phyloP scores from a whole-genome alignment of 805 yeast genomes.

The Sugiyamaella lignohabitans region DNA sequence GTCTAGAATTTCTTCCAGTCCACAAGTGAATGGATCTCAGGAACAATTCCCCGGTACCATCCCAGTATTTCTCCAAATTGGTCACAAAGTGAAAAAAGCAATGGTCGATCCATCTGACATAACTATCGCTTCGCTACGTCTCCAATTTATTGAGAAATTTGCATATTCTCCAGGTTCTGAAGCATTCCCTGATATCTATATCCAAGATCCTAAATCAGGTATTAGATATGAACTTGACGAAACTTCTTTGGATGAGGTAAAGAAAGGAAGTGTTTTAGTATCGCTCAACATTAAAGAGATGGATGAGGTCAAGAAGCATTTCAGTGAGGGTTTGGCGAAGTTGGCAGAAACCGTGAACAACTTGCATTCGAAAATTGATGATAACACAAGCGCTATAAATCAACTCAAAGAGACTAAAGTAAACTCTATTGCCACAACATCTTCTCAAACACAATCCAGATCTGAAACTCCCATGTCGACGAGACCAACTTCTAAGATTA shows the following conservation, averaged over 20 bases:
- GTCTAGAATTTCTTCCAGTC: not conserved
- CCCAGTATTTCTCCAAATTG: conserved; percentile 30
- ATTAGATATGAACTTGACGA: conserved; percentile 81
- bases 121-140: conserved; percentile 38
- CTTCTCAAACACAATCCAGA: not conserved
- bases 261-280: conserved; percentile 50
- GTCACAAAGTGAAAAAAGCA: conserved; percentile 29
- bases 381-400: conserved; percentile 21
- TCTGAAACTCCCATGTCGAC: not conserved
- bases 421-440: not conserved
- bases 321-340: conserved; percentile 26
- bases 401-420: conserved; percentile 4
- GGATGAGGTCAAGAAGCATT: conserved; percentile 28
- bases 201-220: conserved; percentile 52
- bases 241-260: conserved; percentile 48
- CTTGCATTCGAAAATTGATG: conserved; percentile 23
- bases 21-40: not conserved
- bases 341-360: conserved; percentile 22
- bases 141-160: conserved; percentile 79
- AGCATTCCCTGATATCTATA: conserved; percentile 68
- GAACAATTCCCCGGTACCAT: not conserved
- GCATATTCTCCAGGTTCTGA: conserved; percentile 67
- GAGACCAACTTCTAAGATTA: conserved; percentile 2
- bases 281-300: conserved; percentile 47
- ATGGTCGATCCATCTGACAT: conserved; percentile 24